Evolutionary conservation across 768 basidiomycete species (phyloP).

Genomic region (Suillus americanus): DNA sequence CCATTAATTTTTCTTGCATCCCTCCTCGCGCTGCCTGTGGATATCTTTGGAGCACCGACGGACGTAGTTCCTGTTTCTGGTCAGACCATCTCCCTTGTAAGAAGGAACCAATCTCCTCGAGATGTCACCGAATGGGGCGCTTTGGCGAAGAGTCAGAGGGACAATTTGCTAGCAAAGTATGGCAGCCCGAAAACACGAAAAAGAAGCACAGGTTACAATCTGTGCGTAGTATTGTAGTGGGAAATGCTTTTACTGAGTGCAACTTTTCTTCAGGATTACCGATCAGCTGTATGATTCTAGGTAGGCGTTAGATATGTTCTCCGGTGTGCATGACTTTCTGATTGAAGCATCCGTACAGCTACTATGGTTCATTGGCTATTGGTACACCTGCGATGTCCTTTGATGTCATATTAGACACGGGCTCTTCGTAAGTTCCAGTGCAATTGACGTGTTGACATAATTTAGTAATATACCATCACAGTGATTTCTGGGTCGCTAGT

Average conservation of each 20-base stretch:
- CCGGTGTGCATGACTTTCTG: background rate
- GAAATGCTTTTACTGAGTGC: conserved; percentile 6
- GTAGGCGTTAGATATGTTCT: conserved; percentile 31
- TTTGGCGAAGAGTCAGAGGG: conserved; percentile 46
- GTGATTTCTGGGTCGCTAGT: conserved; percentile 52
- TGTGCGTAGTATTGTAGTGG: conserved; percentile 34
- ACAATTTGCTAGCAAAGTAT: conserved; percentile 47
- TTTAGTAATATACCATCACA: conserved; percentile 6
- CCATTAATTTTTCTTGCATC: conserved; percentile 13
- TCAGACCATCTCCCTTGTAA: conserved; percentile 20
- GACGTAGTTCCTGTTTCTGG: conserved; percentile 9
- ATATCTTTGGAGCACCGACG: conserved; percentile 17
- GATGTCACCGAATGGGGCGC: conserved; percentile 9
- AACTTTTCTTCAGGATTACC: conserved; percentile 43
- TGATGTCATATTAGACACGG: conserved; percentile 54
- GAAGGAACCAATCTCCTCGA: conserved; percentile 12
- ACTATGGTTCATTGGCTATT: conserved; percentile 39
- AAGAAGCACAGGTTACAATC: conserved; percentile 50
- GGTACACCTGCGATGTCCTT: conserved; percentile 49
- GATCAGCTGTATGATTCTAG: conserved; percentile 69
- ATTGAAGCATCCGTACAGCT: conserved; percentile 20
- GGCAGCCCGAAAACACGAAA: conserved; percentile 30
- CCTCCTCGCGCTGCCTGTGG: conserved; percentile 13
- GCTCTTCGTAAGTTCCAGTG: conserved; percentile 33
- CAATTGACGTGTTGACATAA: background rate